A percentile compares a stretch with the other conserved stretches of the same genome.
These are phyloP conservation scores for Solanum rostratum DNA, from an alignment of 257 asterid genomes.

Conservation along the genomic window DNA sequence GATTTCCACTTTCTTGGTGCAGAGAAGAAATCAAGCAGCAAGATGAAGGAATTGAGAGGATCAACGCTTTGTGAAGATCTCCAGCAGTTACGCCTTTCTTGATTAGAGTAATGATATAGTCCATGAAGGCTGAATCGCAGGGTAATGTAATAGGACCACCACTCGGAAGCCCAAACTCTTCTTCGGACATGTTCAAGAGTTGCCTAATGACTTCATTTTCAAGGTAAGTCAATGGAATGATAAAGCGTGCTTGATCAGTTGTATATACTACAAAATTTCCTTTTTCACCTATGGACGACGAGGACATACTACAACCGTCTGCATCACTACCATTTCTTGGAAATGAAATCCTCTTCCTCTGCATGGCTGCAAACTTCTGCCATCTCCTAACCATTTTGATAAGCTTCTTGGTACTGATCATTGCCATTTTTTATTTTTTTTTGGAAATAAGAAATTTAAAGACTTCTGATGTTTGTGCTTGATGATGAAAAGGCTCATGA, in stretches of 20 bases:
- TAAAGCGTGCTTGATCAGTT: slow-evolving; percentile 11
- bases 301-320: neutral
- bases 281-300: neutral
- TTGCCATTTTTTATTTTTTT: neutral
- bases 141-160: neutral
- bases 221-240: slow-evolving; percentile 16
- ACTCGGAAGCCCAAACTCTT: neutral
- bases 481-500: neutral
- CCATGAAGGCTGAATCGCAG: neutral
- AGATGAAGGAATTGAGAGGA: neutral
- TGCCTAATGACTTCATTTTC: slow-evolving; percentile 8
- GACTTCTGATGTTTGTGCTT: neutral
- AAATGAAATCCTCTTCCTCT: neutral
- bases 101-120: neutral
- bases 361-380: neutral
- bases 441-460: neutral
- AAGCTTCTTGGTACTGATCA: neutral
- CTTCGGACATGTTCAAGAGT: slow-evolving; percentile 12
- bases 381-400: neutral
- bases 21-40: neutral
- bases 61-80: neutral
- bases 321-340: neutral
- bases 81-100: neutral
- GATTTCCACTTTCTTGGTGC: neutral
- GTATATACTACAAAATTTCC: slow-evolving; percentile 30